Evolutionary conservation across 352 stramenopile genomes (phyloP), one percentile per base, ranked within the genome.

Genomic region (Phytophthora meadii): DNA sequence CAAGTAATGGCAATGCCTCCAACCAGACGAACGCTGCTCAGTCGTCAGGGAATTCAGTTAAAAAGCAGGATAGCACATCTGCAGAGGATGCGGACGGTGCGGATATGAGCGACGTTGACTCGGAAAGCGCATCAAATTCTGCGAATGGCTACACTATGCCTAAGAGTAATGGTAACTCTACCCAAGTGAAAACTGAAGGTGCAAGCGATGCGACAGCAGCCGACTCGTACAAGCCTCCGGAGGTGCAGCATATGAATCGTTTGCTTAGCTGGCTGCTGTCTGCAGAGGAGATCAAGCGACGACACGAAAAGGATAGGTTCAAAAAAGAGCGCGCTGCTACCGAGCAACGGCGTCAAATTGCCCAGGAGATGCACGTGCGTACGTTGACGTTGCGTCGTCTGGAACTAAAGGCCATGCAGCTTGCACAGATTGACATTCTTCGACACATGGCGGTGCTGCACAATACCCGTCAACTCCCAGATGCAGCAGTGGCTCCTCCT

Each of bases 161-260:
- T 2, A 69, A 83, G 15, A 74, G 25, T 7, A 77, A 77, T 32
- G 47, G n/a, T 17, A 72, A 17, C 25, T 60, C 47, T 39, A 47
- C 11, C 28, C 57, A 54, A 34, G 27, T 56, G 6, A 77, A 79
- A 65, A 73, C 32, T 42, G 71, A 76, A 54, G 19, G n/a, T 32
- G 52, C 17, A 17, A 68, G 49, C 19, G 58, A 53, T 48, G 51
- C 45, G 5, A 36, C 37, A 11, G 46, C 50, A n/a, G 61, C 76
- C 4, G 77, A 74, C 44, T 81, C 79, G 34, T 96, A 93, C 55
- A 94, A 93, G 66, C 87, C 94, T 59, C 88, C 88, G 0, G 88
- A 96, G 54, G 88, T 96, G 56, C 88, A 96, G 63, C 82, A 92
- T 53, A 96, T 96, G 88, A 96, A 96, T 61, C 85, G 88, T 1